A percentile compares a stretch with the other conserved stretches of the same genome.
Conservation (phyloP, 1,139 yeast species). For the Debaryomycetaceae sp. region DNA sequence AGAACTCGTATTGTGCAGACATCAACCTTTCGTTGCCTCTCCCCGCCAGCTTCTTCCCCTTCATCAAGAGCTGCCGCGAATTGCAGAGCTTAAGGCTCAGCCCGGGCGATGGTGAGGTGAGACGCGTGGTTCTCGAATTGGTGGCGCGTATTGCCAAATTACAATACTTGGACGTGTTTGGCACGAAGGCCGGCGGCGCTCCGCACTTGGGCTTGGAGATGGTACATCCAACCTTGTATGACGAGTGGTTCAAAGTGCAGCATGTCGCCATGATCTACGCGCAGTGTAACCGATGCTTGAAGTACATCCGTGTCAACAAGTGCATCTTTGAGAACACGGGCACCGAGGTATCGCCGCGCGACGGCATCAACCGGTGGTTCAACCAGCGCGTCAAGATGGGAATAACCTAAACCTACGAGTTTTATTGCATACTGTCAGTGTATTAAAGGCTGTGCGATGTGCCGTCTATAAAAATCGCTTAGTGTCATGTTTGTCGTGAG, state of each 20-base stretch:
- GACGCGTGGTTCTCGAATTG: constrained; percentile 22
- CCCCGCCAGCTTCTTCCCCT: constrained; percentile 12
- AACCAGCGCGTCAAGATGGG: constrained; percentile 20
- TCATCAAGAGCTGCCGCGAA: constrained; percentile 16
- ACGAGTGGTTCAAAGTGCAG: constrained; percentile 56
- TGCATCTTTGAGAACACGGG: constrained; percentile 27
- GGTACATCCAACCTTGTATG: constrained; percentile 51
- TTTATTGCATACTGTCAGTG: no score
- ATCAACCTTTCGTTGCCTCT: constrained; percentile 23
- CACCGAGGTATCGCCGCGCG: constrained; percentile 31
- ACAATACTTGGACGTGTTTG: constrained; percentile 42
- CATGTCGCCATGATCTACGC: constrained; percentile 43
- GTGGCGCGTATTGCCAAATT: constrained; percentile 25
- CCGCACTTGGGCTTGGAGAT: constrained; percentile 55
- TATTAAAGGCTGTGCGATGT: no score
- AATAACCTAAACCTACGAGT: no score
- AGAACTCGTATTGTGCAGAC: constrained; percentile 22
- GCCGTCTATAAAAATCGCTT: no score
- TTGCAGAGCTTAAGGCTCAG: constrained; percentile 38
- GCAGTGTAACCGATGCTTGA: constrained; percentile 21
- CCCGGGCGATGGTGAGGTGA: constrained; percentile 22
- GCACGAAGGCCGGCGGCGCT: constrained; percentile 49
- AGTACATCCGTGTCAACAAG: constrained; percentile 41
- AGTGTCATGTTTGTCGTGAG: no score
- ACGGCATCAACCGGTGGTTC: constrained; percentile 43